phyloP scores from a whole-genome alignment of 306 rosid genomes.

The Abrus precatorius region DNA sequence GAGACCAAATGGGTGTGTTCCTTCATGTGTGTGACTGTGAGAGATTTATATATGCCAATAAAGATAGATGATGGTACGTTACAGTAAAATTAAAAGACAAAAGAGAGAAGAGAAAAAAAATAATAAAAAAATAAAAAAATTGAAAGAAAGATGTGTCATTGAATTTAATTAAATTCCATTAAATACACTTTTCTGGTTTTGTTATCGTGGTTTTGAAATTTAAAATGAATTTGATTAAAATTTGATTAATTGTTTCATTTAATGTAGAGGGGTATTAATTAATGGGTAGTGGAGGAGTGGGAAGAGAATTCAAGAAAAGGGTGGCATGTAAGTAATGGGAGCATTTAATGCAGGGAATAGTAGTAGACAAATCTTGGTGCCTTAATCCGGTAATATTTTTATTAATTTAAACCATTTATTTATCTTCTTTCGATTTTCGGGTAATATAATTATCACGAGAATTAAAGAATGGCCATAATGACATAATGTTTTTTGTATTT shows the following conservation, averaged over 20 bases:
- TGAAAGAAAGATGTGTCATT: slow-evolving; percentile 20
- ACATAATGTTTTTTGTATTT: slow-evolving; percentile 29
- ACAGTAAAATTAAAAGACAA: slow-evolving; percentile 32
- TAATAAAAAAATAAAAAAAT: background rate
- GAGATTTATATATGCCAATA: slow-evolving; percentile 54
- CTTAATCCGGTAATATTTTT: slow-evolving; percentile 45
- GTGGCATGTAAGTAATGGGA: slow-evolving; percentile 67
- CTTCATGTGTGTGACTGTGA: slow-evolving; percentile 56
- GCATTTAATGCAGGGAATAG: slow-evolving; percentile 69
- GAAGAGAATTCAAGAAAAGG: slow-evolving; percentile 70
- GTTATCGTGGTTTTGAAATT: slow-evolving; percentile 45
- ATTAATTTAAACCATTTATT: slow-evolving; percentile 1
- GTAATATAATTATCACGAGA: slow-evolving; percentile 43
- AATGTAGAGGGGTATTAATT: slow-evolving; percentile 64
- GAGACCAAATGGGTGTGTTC: slow-evolving; percentile 17
- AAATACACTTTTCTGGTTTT: slow-evolving; percentile 41
- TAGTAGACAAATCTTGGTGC: slow-evolving; percentile 50
- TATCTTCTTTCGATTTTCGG: slow-evolving; percentile 33
- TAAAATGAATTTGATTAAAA: slow-evolving; percentile 41
- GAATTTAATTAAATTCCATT: slow-evolving; percentile 34
- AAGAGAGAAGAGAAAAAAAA: background rate
- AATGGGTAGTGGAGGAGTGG: slow-evolving; percentile 71
- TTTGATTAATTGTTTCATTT: slow-evolving; percentile 60
- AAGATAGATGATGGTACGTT: slow-evolving; percentile 55
- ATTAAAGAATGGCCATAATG: slow-evolving; percentile 43